Evolutionary conservation across 2,329 filamentous ascomycete species (phyloP), one percentile per base, ranked within the genome.

Genomic region (Podosphaera fusca): DNA sequence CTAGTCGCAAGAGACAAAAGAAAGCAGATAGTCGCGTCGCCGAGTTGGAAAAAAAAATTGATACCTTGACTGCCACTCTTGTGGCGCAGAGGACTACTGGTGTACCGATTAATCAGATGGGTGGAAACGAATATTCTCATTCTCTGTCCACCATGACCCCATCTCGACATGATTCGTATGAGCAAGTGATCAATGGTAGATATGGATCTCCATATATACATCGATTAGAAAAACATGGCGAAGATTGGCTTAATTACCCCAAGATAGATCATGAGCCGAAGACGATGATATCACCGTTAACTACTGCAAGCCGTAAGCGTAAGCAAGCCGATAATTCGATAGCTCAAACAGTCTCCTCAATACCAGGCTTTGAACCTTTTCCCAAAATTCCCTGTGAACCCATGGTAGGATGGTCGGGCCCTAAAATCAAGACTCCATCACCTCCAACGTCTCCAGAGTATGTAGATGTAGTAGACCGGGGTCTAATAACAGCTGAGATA

Each of bases 401-500:
- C 59, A 55, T 53, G 56, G 50, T 46, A 56, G 7, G 47, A 57
- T 36, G 45, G 45, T 21, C 46, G 34, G n/a, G 29, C 14, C 29
- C 29, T 38, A 33, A 60, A 58, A 54, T 53, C 56, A 34, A 49
- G 8, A 21, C 29, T 4, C 12, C 10, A 38, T 9, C 12, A n/a
- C 6, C 58, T 4, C 57, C 57, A 42, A 61, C 59, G n/a, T 62
- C 66, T 56, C 10, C 3, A 12, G 66, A 66, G 55, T 68, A 68
- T 61, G 58, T 61, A 52, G 71, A 73, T 63, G 66, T 71, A 14
- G 70, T 85, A 45, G 79, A 82, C 60, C 73, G 77, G 8, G 79
- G 79, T 1, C 63, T 84, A 46, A 66, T 85, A 36, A 76, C 74
- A 2, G 70, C 75, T 65, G 75, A 76, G 1, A 70, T 73, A 59